Conservation (phyloP, 2,329 filamentous ascomycete species). For the Stylonectria norvegica region DNA sequence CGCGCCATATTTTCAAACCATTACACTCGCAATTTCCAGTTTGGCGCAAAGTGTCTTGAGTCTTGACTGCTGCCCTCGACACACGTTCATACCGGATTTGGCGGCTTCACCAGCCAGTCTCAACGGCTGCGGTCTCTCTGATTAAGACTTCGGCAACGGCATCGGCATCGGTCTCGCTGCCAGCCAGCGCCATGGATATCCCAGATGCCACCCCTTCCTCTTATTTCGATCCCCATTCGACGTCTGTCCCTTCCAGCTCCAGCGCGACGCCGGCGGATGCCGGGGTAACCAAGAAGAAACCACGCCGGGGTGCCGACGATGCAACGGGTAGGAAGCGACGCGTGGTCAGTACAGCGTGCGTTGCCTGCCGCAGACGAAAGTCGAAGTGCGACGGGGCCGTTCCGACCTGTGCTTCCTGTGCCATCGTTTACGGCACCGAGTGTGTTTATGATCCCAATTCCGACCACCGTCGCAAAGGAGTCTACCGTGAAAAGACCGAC, state of each 20-base stretch:
- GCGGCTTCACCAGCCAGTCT: too few relatives aligned
- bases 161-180: conserved; percentile 6
- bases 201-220: too few relatives aligned
- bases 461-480: conserved; percentile 92
- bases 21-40: too few relatives aligned
- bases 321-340: conserved; percentile 60
- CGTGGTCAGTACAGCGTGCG: conserved; percentile 81
- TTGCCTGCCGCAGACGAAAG: conserved; percentile 75
- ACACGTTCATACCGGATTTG: too few relatives aligned
- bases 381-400: conserved; percentile 89
- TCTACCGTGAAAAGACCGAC: conserved; percentile 92
- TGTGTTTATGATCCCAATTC: conserved; percentile 96
- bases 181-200: conserved; percentile 19
- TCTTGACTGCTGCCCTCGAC: too few relatives aligned
- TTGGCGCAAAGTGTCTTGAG: too few relatives aligned
- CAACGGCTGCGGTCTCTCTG: too few relatives aligned
- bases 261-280: not conserved
- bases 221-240: too few relatives aligned
- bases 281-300: conserved; percentile 43
- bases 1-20: too few relatives aligned
- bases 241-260: conserved; percentile 13
- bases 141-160: too few relatives aligned
- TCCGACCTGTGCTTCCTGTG: conserved; percentile 92
- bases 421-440: conserved; percentile 85
- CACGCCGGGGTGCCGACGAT: conserved; percentile 48